Percentiles rank a stretch among this genome's conserved stretches.
Conservation (phyloP, 192 early-diverging fungal species). For the Backusella liffmaniae region DNA sequence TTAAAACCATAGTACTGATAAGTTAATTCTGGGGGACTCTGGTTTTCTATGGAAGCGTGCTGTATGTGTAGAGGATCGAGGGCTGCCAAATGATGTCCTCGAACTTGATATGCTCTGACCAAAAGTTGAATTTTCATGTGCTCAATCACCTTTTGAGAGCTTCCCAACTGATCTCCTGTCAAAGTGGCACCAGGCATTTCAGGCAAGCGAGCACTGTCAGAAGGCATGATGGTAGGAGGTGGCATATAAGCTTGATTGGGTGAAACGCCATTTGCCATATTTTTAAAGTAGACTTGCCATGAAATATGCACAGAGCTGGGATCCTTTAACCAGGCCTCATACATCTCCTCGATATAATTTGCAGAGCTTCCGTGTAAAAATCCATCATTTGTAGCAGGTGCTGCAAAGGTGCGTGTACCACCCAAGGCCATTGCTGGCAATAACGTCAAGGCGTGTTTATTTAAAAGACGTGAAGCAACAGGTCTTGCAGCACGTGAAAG, state of each 20-base stretch:
- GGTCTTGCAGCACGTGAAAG: slow-evolving; percentile 19
- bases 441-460: not conserved
- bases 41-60: slow-evolving; percentile 44
- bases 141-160: slow-evolving; percentile 75
- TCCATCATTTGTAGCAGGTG: slow-evolving; percentile 45
- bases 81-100: slow-evolving; percentile 93
- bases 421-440: slow-evolving; percentile 12
- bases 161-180: not conserved
- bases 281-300: slow-evolving; percentile 96
- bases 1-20: slow-evolving; percentile 90
- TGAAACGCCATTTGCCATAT: slow-evolving; percentile 57
- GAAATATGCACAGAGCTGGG: slow-evolving; percentile 89
- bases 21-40: slow-evolving; percentile 76
- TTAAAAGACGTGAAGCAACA: slow-evolving; percentile 12
- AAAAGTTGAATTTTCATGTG: slow-evolving; percentile 97
- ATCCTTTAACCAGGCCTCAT: slow-evolving; percentile 85
- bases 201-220: slow-evolving; percentile 53
- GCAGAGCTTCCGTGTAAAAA: slow-evolving; percentile 83
- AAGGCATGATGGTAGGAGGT: slow-evolving; percentile 75
- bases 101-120: slow-evolving; percentile 92
- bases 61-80: slow-evolving; percentile 92
- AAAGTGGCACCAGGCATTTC: slow-evolving; percentile 50
- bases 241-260: slow-evolving; percentile 69
- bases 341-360: slow-evolving; percentile 93
- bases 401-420: not conserved